Evolutionary conservation across 2,329 filamentous ascomycete genomes (phyloP), one percentile per base, ranked within the genome.

Genomic region (Alternaria viburni): DNA sequence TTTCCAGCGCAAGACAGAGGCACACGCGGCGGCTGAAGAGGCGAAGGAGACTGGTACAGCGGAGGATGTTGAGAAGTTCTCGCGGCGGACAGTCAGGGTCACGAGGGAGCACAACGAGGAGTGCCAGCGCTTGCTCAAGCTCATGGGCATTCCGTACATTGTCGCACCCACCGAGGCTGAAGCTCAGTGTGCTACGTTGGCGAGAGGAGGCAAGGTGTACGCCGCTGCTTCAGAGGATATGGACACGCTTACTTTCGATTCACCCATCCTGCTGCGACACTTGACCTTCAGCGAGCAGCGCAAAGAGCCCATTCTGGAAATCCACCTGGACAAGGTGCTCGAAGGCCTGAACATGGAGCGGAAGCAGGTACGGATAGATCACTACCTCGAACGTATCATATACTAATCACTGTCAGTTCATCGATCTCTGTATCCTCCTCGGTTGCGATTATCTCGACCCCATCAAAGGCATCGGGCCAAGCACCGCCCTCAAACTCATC

Each of bases 381-480:
- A 43, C 41, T 19, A 45, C 9, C n/a, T n/a, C 17, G 51, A 69
- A 54, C 66, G 32, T 6, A 41, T 17, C 7, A 26, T 10, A 45
- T 17, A 25, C 65, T 69, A 44, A 51, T 5, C 23, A 28, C 19
- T 17, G 17, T 25, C 75, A 97, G 91, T 99, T 99, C 79, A 93
- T 99, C 74, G 96, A 99, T 80, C 89, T 99, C 54, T 99, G 96
- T 77, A 99, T 99, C 74, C 88, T 99, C 11, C 91, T 99, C 49
- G 96, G 96, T 72, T 99, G 96, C 81, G 96, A 99, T 79, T 99
- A 99, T 77, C 89, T 98, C 77, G 96, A 99, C 73, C 95, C 96
- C 0, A 91, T 99, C 70, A 96, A 96, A 73, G 97, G 97, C 78
- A 86, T 99, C 67, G 96, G 96, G 19, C 95, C 96, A 5, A 91